A percentile compares a stretch with the other conserved stretches of the same genome.
Conservation (phyloP, 495 filamentous ascomycete genomes). For the Oidiodendron maius region DNA sequence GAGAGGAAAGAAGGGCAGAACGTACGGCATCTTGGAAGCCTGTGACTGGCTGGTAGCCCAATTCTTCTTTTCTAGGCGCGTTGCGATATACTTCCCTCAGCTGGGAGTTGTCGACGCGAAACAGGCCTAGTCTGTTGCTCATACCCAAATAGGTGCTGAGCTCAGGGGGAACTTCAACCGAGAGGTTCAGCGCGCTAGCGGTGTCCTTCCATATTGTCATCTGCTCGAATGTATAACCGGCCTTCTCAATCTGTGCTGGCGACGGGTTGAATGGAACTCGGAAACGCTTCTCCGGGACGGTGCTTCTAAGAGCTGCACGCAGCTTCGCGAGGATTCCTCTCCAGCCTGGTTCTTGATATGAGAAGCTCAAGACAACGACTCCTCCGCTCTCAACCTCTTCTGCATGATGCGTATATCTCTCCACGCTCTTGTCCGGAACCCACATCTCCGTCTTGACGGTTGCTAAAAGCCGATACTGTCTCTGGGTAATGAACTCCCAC, state of each 20-base stretch:
- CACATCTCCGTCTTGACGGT: slow-evolving; percentile 73
- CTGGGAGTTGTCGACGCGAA: slow-evolving; percentile 58
- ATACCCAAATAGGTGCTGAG: slow-evolving; percentile 57
- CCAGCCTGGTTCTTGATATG: slow-evolving; percentile 42
- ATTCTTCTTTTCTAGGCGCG: slow-evolving; percentile 60
- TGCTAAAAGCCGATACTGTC: slow-evolving; percentile 66
- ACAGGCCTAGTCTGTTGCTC: slow-evolving; percentile 60
- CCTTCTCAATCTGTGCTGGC: slow-evolving; percentile 39
- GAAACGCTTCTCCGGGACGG: slow-evolving; percentile 48
- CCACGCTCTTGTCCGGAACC: slow-evolving; percentile 60
- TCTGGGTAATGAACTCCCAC: slow-evolving; percentile 80
- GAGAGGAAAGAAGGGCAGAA: background rate
- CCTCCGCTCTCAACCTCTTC: slow-evolving; percentile 48
- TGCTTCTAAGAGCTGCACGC: slow-evolving; percentile 38
- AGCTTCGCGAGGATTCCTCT: slow-evolving; percentile 32
- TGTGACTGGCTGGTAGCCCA: slow-evolving; percentile 71
- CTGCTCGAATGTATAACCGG: slow-evolving; percentile 51
- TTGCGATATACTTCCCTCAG: slow-evolving; percentile 66
- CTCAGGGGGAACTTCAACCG: slow-evolving; percentile 39
- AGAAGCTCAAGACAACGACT: slow-evolving; percentile 55
- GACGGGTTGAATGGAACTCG: slow-evolving; percentile 61
- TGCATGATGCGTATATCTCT: slow-evolving; percentile 32
- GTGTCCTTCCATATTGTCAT: slow-evolving; percentile 79
- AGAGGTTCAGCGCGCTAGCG: slow-evolving; percentile 55
- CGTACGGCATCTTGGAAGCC: slow-evolving; percentile 80